These are phyloP conservation scores for Amanita phalloides DNA, from an alignment of 768 basidiomycete genomes.

Conservation along the genomic window DNA sequence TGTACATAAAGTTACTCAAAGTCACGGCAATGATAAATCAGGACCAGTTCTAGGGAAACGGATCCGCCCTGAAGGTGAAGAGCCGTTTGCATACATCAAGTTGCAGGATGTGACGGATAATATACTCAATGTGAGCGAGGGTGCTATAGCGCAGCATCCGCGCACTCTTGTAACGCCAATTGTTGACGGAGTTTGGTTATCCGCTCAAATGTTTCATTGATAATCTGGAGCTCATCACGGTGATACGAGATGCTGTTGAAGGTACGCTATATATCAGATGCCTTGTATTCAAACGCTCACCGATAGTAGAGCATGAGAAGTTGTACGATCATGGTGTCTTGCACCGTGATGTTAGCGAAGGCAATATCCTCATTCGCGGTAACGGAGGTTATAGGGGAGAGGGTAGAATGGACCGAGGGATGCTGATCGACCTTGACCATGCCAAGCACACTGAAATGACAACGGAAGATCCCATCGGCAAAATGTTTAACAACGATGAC, in stretches of 20 bases:
- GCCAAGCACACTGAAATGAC: not conserved
- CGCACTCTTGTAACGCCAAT: not conserved
- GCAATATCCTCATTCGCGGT: not conserved
- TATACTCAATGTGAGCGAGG: not conserved
- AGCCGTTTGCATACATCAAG: not conserved
- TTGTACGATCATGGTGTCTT: not conserved
- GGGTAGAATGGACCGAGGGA: not conserved
- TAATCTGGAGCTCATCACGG: not conserved
- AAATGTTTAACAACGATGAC: too few relatives aligned
- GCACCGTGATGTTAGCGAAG: not conserved
- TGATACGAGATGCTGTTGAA: not conserved
- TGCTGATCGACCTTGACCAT: not conserved
- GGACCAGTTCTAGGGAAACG: not conserved
- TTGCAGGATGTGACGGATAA: not conserved
- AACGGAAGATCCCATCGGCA: too few relatives aligned
- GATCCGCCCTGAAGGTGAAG: not conserved
- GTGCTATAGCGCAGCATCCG: not conserved
- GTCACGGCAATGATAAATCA: not conserved
- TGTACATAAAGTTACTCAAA: not conserved
- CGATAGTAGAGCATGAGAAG: not conserved
- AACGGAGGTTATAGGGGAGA: not conserved
- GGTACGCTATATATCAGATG: not conserved
- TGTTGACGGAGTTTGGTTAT: not conserved
- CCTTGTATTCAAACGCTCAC: not conserved
- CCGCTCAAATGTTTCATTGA: not conserved